Conservation (phyloP, 2,329 filamentous ascomycete genomes). For the Cadophora gregata region DNA sequence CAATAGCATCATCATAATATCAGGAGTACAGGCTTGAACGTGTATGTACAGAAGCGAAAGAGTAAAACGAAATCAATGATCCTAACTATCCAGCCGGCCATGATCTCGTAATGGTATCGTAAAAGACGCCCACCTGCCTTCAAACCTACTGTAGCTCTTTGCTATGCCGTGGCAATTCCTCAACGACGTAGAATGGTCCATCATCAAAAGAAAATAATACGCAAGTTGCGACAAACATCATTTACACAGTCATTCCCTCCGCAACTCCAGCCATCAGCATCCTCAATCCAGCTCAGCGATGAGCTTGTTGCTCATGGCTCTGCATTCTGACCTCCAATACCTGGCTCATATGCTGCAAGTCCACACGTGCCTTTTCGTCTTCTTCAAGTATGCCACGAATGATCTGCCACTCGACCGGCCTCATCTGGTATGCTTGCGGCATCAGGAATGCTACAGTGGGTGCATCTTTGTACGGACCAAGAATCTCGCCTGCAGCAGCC, state of each 20-base stretch:
- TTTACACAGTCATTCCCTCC: constrained; percentile 4
- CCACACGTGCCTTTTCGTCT: constrained; percentile 40
- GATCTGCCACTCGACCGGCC: constrained; percentile 75
- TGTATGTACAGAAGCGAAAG: constrained; percentile 21
- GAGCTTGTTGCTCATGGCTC: constrained; percentile 14
- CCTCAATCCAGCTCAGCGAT: neutral
- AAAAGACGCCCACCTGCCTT: constrained; percentile 20
- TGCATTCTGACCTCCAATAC: constrained; percentile 53
- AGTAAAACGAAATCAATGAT: constrained; percentile 31
- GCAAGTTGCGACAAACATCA: neutral
- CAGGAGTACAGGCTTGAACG: neutral
- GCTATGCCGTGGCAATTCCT: neutral
- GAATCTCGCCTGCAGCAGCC: constrained; percentile 63
- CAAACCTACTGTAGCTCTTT: neutral
- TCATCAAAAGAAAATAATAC: constrained; percentile 1
- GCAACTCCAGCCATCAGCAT: constrained; percentile 4
- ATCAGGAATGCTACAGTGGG: constrained; percentile 74
- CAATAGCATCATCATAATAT: neutral
- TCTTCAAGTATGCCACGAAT: constrained; percentile 58
- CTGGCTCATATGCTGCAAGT: constrained; percentile 58
- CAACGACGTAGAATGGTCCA: neutral
- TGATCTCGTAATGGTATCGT: constrained; percentile 38
- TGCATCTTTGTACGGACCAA: constrained; percentile 65
- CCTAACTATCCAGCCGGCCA: constrained; percentile 33
- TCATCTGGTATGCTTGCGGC: constrained; percentile 71